Evolutionary conservation across 768 basidiomycete species (phyloP), one percentile per base, ranked within the genome.

Genomic region (Coprinopsis marcescibilis): DNA sequence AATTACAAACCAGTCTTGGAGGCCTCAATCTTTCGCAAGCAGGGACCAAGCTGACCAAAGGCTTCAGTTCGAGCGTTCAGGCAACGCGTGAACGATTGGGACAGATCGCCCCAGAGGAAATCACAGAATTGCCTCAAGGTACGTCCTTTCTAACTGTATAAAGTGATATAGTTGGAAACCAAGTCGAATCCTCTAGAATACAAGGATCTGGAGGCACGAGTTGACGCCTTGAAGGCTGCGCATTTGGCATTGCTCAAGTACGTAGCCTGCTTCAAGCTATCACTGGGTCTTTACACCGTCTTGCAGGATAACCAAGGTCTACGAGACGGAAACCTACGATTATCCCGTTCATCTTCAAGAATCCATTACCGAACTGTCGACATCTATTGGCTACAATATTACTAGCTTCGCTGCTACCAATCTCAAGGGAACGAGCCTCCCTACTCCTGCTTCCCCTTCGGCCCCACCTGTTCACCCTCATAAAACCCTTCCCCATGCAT

Each of bases 401-500:
- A 82, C 85, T 60, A 81, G 80, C 51, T 93, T 93, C 58, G 91
- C 92, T 17, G 88, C 89, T 3, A 78, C 77, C 58, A 91, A 92
- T 66, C 77, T 90, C 61, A 90, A 89, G 64, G 89, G 89, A 43
- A 93, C 91, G 29, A 86, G 85, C 61, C 76, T 94, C 32, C 90
- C 92, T 36, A 73, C 79, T 2, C 89, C 90, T 14, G 46, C 54
- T 23, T 65, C 77, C 2, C 79, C 83, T 15, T 58, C 79, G 35
- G 65, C 81, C 0, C 71, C 79, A 1, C 74, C 78, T 19, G 66
- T 70, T 2, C 60, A 69, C 21, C 85, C 84, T 57, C 92, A 93
- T 73, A 98, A 98, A 81, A 98, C 96, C 0, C 85, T 98, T 43
- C 90, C 96, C 0, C 96, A 98, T 57, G 95, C 96, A 0, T 78